phyloP scores from a whole-genome alignment of 2,329 filamentous ascomycete species.

The Xylariaceae sp. region DNA sequence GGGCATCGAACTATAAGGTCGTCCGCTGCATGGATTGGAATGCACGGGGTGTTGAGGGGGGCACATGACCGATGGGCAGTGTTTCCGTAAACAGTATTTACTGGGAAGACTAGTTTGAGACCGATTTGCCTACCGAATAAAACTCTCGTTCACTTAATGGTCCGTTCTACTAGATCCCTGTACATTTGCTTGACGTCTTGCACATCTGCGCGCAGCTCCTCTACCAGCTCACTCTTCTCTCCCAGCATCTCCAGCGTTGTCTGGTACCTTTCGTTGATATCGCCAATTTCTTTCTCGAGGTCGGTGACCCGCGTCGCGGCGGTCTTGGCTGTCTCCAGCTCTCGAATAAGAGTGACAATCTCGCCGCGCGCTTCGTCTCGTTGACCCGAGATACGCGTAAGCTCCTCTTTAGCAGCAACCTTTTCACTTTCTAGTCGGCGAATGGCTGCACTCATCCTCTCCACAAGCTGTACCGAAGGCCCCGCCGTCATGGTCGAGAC shows the following conservation, averaged over 20 bases:
- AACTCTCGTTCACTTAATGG: conserved; percentile 54
- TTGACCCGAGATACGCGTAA: conserved; percentile 73
- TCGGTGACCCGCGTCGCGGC: conserved; percentile 55
- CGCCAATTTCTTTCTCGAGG: conserved; percentile 62
- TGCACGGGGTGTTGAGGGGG: neutral
- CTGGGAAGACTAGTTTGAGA: conserved; percentile 4
- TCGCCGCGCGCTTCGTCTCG: conserved; percentile 87
- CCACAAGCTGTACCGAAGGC: conserved; percentile 89
- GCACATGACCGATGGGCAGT: conserved; percentile 9
- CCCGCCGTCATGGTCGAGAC: conserved; percentile 86
- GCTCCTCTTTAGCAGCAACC: conserved; percentile 80
- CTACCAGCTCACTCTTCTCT: conserved; percentile 92
- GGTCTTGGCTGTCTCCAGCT: conserved; percentile 65
- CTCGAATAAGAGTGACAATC: conserved; percentile 84
- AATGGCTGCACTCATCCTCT: conserved; percentile 91
- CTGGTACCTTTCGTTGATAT: conserved; percentile 73
- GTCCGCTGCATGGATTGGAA: neutral
- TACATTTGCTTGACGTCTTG: conserved; percentile 95
- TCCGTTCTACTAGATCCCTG: conserved; percentile 81
- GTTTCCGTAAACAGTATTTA: conserved; percentile 15
- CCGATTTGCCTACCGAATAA: conserved; percentile 10
- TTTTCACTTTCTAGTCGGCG: conserved; percentile 89
- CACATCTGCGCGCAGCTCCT: conserved; percentile 85
- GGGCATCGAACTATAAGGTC: conserved; percentile 58
- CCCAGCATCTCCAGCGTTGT: conserved; percentile 91